These are phyloP conservation scores for Pyrus hybrid DNA, from an alignment of 331 rosid species.

Conservation along the genomic window DNA sequence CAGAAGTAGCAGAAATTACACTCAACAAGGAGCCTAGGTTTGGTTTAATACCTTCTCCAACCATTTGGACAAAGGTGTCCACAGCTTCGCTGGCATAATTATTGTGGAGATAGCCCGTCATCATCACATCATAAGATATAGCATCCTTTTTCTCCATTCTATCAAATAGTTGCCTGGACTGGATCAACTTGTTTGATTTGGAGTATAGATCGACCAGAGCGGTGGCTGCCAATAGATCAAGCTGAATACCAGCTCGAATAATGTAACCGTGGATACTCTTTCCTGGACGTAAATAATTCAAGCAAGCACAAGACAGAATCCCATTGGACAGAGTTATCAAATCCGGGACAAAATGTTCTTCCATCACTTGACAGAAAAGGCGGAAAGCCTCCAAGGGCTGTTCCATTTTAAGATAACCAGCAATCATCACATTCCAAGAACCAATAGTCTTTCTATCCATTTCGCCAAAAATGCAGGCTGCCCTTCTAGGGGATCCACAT, in stretches of 20 bases:
- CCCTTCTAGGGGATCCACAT: conserved; percentile 26
- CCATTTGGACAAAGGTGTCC: conserved; percentile 23
- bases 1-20: conserved; percentile 37
- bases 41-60: conserved; percentile 14
- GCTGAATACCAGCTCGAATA: conserved; percentile 15
- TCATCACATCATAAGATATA: conserved; percentile 35
- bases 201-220: conserved; percentile 40
- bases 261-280: conserved; percentile 46
- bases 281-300: conserved; percentile 27
- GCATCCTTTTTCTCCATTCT: conserved; percentile 29
- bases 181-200: conserved; percentile 27
- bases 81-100: conserved; percentile 21
- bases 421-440: conserved; percentile 38
- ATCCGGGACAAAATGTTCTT: conserved; percentile 31
- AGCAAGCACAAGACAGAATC: conserved; percentile 27
- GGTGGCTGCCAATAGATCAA: conserved; percentile 36
- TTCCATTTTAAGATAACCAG: conserved; percentile 23
- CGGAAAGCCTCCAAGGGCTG: conserved; percentile 25
- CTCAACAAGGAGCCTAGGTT: conserved; percentile 33
- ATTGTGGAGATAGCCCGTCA: conserved; percentile 32
- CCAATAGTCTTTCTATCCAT: conserved; percentile 28
- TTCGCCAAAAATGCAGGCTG: conserved; percentile 26
- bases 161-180: conserved; percentile 33
- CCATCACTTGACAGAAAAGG: conserved; percentile 25
- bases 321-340: conserved; percentile 43